Evolutionary conservation across 768 basidiomycete species (phyloP).

Genomic region (Hygrophorus russula): DNA sequence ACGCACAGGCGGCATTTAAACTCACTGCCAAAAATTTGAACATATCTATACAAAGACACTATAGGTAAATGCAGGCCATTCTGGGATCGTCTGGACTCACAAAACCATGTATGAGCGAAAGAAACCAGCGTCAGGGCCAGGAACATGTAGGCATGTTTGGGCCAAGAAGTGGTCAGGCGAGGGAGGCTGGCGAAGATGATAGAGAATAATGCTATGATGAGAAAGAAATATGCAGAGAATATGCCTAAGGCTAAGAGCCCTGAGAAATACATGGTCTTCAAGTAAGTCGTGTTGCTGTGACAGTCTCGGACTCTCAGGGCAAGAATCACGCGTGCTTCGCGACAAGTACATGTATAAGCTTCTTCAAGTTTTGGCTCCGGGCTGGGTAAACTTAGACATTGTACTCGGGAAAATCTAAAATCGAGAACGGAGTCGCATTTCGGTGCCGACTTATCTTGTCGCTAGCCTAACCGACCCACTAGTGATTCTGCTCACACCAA

Average conservation of each 20-base stretch:
- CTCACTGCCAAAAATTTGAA: conserved; percentile 31
- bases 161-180: not conserved
- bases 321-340: too few relatives aligned
- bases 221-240: conserved; percentile 5
- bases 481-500: too few relatives aligned
- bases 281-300: too few relatives aligned
- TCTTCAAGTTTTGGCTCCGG: too few relatives aligned
- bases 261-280: conserved; percentile 1
- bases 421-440: too few relatives aligned
- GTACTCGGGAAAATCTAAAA: too few relatives aligned
- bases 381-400: too few relatives aligned
- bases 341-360: too few relatives aligned
- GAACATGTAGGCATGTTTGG: conserved; percentile 15
- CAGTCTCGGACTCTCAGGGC: too few relatives aligned
- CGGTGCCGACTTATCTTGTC: too few relatives aligned
- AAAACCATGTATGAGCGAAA: conserved; percentile 38
- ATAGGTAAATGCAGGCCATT: not conserved
- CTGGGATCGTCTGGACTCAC: conserved; percentile 20
- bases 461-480: too few relatives aligned
- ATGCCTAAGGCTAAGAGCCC: conserved; percentile 5
- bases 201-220: conserved; percentile 6
- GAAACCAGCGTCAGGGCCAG: conserved; percentile 22
- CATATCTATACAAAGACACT: conserved; percentile 25
- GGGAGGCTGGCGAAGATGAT: conserved; percentile 5
- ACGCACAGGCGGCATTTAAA: not conserved